Conservation (phyloP, 2,329 filamentous ascomycete genomes). For the Fusarium sp. region DNA sequence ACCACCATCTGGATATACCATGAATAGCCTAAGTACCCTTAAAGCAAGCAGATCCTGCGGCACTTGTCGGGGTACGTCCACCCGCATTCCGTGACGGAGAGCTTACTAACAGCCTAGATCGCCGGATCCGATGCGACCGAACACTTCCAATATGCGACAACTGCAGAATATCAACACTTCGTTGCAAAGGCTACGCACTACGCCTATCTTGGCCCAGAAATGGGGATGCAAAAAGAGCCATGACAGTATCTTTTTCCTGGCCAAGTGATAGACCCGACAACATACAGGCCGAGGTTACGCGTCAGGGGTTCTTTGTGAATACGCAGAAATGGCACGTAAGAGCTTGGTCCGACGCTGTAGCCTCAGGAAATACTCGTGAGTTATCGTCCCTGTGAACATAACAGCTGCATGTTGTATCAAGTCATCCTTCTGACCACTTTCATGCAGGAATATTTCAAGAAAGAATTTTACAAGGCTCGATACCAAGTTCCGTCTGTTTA, state of each 20-base stretch:
- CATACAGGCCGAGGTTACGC: too few species aligned
- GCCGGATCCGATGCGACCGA: background rate
- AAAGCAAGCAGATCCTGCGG: background rate
- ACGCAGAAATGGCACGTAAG: background rate
- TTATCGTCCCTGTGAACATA: too few species aligned
- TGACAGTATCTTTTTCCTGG: background rate
- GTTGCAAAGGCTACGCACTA: background rate
- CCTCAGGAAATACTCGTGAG: background rate
- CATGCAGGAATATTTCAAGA: background rate
- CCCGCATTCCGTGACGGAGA: background rate
- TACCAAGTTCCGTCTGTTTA: background rate
- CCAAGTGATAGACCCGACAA: background rate
- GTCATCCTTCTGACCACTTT: background rate
- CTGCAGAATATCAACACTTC: background rate
- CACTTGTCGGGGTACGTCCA: background rate
- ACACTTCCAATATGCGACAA: background rate
- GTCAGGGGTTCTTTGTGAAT: background rate
- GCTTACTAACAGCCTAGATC: background rate
- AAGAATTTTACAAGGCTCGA: background rate
- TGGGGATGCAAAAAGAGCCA: background rate
- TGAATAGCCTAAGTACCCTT: background rate
- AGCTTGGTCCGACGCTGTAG: background rate
- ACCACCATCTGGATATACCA: background rate
- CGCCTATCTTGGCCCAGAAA: background rate
- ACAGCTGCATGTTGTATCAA: too few species aligned